A percentile compares a stretch with the other conserved stretches of the same genome.
phyloP scores from a whole-genome alignment of 169 alveolate species.

The Prorocentrum cordatum region DNA sequence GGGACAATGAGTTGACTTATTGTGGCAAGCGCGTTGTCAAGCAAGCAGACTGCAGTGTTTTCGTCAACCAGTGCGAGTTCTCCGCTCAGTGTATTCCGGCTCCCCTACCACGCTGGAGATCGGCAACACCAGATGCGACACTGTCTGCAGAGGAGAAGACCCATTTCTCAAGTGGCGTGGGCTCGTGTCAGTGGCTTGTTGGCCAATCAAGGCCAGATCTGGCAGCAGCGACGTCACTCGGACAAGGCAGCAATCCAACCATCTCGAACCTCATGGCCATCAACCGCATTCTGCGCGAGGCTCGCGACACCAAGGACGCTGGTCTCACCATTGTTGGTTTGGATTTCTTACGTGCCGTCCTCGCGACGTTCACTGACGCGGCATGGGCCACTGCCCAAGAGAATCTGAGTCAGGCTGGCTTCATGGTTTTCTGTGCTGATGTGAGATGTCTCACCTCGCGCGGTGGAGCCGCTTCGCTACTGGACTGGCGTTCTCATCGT shows the following conservation, averaged over 20 bases:
- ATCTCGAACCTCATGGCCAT: not conserved
- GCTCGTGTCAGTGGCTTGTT: not conserved
- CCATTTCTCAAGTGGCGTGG: not conserved
- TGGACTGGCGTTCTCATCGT: slow-evolving; percentile 3
- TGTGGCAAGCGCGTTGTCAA: not conserved
- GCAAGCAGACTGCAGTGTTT: not conserved
- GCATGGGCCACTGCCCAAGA: not conserved
- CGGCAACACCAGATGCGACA: not conserved
- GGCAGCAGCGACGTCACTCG: not conserved
- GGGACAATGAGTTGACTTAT: not conserved
- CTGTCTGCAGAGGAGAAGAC: not conserved
- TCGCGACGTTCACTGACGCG: not conserved
- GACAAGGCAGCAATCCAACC: not conserved
- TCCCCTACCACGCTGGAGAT: not conserved
- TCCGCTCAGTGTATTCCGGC: no score
- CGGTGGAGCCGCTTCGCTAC: not conserved
- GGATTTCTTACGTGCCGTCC: not conserved
- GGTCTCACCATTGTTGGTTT: not conserved
- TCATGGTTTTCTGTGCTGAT: not conserved
- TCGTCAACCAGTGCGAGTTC: not conserved
- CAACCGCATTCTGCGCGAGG: not conserved
- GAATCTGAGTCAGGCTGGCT: not conserved
- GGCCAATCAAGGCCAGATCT: slow-evolving; percentile 1
- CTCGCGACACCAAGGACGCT: not conserved
- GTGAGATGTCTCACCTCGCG: not conserved